Base-by-base conservation (phyloP, 2,329 filamentous ascomycete genomes). In the Aspergillus costaricaensis region DNA sequence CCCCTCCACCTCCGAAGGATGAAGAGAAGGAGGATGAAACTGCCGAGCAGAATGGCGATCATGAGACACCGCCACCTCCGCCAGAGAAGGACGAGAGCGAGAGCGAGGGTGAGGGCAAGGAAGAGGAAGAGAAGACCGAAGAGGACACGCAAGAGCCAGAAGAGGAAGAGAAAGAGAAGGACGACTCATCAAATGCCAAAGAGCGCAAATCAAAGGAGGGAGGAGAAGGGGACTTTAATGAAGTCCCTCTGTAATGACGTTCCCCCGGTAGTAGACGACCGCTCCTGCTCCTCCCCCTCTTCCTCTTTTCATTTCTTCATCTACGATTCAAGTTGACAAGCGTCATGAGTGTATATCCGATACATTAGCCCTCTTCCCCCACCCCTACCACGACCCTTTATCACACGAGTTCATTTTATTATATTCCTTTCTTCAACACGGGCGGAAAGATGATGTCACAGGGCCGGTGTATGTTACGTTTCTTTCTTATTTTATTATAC, bases 141-240 rank as follows among this genome's bases (percentile, higher is more conserved):
- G 57, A 63, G 10, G 63, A 70, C 17, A 21, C 65, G 57, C 30
- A 57, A 38, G 58, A 65, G 4, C 65, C 65, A 10, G 63, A 69
- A 63, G 38, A 49, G 14, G 44, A 49, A 49, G 44, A 27, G 23
- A 64, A 66, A 12, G 64, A 71, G 19, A 65, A 62, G 52, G 65
- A 69, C 9, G 60, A 67, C 36, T 55, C 62, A n/a, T 32, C 64
- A 19, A 60, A 59, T 30, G 61, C 44, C n/a, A 58, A 61, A 3
- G 73, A 74, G 62, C 59, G 60, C 36, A 74, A 74, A 59, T 64
- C 66, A 27, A 74, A 73, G 59, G 72, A 74, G 61, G 65, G 68
- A 14, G 72, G 74, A 48, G 64, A 75, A 47, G 64, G 70, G 5
- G 72, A 75, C 57, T 75, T 75, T 54, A 75, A 73, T 30, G 72